Percentiles rank a stretch among this genome's conserved stretches.
Conservation (phyloP, 1,284 basidiomycete genomes). For the Microbotryomycetes sp. region DNA sequence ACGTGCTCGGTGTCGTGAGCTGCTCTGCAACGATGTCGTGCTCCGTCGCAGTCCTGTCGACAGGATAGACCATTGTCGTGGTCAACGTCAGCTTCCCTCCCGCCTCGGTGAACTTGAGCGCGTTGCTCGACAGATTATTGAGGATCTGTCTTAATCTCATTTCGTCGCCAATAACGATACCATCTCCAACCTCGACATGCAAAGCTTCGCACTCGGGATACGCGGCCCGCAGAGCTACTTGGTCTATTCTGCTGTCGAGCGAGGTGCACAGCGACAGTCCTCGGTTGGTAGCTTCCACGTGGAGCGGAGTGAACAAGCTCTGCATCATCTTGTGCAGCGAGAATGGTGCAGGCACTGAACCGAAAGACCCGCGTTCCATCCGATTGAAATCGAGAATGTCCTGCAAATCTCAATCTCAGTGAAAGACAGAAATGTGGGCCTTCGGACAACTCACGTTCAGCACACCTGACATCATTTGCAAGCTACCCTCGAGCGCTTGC, state of each 20-base stretch:
- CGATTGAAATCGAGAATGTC: conserved; percentile 43
- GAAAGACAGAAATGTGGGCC: too few species aligned
- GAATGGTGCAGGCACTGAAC: conserved; percentile 62
- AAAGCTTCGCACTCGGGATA: conserved; percentile 34
- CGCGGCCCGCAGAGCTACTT: conserved; percentile 40
- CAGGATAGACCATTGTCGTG: conserved; percentile 54
- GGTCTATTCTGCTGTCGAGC: conserved; percentile 65
- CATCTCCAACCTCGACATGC: conserved; percentile 47
- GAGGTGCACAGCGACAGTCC: conserved; percentile 59
- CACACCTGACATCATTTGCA: conserved; percentile 76
- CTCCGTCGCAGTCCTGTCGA: neutral
- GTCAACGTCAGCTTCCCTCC: conserved; percentile 58
- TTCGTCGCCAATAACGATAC: conserved; percentile 65
- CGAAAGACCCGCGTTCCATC: conserved; percentile 52
- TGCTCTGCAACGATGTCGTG: neutral
- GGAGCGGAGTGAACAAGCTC: conserved; percentile 65
- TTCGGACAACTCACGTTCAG: conserved; percentile 63
- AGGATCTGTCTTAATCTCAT: conserved; percentile 62
- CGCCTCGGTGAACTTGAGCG: conserved; percentile 59
- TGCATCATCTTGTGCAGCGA: conserved; percentile 73
- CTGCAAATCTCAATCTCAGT: too few species aligned
- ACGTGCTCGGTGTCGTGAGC: neutral
- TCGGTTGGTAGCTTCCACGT: conserved; percentile 63
- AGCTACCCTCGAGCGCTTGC: conserved; percentile 65
- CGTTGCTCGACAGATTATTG: conserved; percentile 43